Evolutionary conservation across 257 asterid genomes (phyloP).

Genomic region (Solanum bulbocastanum): DNA sequence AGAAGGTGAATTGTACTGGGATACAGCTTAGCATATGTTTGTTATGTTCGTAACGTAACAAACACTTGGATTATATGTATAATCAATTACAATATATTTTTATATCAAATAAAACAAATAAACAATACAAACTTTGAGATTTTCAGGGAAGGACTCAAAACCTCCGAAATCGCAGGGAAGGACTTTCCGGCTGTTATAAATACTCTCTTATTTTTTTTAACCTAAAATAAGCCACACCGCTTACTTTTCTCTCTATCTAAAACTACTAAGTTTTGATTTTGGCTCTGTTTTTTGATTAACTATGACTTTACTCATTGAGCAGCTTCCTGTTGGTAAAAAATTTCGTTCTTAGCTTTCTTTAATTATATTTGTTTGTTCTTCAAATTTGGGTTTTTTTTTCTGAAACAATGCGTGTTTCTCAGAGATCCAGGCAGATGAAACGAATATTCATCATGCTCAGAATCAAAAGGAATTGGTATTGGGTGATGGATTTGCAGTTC

Average conservation of each 20-base stretch:
- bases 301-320: conserved; percentile 65
- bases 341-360: neutral
- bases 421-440: conserved; percentile 45
- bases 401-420: neutral
- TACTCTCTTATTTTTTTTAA: conserved; percentile 15
- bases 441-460: neutral
- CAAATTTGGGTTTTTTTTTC: neutral
- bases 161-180: conserved; percentile 74
- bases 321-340: conserved; percentile 37
- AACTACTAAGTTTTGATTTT: neutral
- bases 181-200: conserved; percentile 86
- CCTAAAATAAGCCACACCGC: neutral
- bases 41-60: neutral
- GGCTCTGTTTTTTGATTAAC: neutral
- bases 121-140: neutral
- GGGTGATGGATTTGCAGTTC: conserved; percentile 56
- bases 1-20: neutral
- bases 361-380: neutral
- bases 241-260: neutral
- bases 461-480: conserved; percentile 29
- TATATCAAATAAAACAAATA: neutral
- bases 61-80: neutral
- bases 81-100: neutral
- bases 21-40: neutral
- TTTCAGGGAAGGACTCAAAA: conserved; percentile 64